Base-by-base conservation (phyloP, 306 rosid species). In the Luffa aegyptiaca region DNA sequence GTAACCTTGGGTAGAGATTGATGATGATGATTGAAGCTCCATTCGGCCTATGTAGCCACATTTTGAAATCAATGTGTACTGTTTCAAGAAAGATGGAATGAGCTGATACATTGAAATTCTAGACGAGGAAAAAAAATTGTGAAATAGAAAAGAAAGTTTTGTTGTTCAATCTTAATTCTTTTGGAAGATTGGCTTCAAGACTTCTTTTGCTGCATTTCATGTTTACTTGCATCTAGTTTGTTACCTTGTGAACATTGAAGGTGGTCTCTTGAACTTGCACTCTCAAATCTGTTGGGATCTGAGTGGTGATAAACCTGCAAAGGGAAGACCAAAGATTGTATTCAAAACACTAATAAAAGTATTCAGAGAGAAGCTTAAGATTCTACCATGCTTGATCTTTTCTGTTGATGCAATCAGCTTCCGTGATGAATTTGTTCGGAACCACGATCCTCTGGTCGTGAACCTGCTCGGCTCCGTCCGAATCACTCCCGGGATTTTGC, bases 161-260 rank as follows among this genome's bases (percentile, higher is more conserved):
- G 42, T 37, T 66, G 70, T 35, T 35, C 70, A 64, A 33, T 33
- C 51, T 3, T 68, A 33, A 18, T 41, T 35, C 16, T 39, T 68
- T 3, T 3, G 75, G 37, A 0, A 39, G 74, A 18, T 1, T n/a
- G 75, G 31, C 17, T 20, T 44, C 35, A 49, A 72, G 42, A 26
- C 31, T 33, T 26, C 44, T 49, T 82, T 45, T 45, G 56, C 76
- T 36, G 83, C 51, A 44, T 51, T 31, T 62, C 66, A 61, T 48
- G 53, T 77, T 70, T 18, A 18, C 45, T 66, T 39, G 73, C 31
- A 66, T 66, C 17, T 39, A 66, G 73, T 26, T 20, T 45, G 46
- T 74, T 91, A 95, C 99, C 98, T 95, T 95, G 86, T 95, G 99
- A 83, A 91, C 94, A 58, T 83, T 85, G 72, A 91, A 93, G 85